Conservation (phyloP, 345 rosid species). For the Stellera chamaejasme region DNA sequence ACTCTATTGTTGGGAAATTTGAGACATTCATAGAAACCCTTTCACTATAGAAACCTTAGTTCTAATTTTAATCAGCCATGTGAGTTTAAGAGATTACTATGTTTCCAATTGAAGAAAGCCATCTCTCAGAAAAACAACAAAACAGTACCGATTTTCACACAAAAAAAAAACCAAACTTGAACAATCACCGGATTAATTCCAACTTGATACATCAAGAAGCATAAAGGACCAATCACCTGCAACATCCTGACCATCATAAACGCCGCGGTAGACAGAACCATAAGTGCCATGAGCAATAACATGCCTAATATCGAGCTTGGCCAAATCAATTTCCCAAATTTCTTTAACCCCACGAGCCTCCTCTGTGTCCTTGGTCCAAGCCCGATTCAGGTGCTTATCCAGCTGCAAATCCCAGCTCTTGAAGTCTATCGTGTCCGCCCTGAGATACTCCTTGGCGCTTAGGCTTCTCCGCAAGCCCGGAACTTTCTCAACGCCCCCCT, state of each 20-base stretch:
- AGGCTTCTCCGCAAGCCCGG: neutral
- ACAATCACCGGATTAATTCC: no score
- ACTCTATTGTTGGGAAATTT: no score
- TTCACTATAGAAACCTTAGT: no score
- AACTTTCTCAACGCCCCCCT: no score
- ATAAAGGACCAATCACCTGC: slow-evolving; percentile 34
- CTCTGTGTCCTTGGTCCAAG: slow-evolving; percentile 41
- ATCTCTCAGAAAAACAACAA: no score
- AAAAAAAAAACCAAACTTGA: no score
- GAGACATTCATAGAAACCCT: no score
- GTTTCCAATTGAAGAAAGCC: no score
- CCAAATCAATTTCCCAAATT: slow-evolving; percentile 80
- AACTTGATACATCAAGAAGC: no score
- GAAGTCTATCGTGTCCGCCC: slow-evolving; percentile 78
- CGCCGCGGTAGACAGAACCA: slow-evolving; percentile 67
- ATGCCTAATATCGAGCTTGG: slow-evolving; percentile 51
- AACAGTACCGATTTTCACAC: no score
- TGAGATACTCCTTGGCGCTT: slow-evolving; percentile 41
- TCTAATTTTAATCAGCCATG: no score
- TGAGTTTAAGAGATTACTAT: no score
- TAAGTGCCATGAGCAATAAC: slow-evolving; percentile 69
- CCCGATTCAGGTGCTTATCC: slow-evolving; percentile 65
- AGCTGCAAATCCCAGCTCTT: slow-evolving; percentile 79
- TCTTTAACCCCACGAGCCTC: slow-evolving; percentile 29
- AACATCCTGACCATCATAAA: slow-evolving; percentile 65